Evolutionary conservation across 2,329 filamentous ascomycete genomes (phyloP).

Genomic region (Fusarium sp.): DNA sequence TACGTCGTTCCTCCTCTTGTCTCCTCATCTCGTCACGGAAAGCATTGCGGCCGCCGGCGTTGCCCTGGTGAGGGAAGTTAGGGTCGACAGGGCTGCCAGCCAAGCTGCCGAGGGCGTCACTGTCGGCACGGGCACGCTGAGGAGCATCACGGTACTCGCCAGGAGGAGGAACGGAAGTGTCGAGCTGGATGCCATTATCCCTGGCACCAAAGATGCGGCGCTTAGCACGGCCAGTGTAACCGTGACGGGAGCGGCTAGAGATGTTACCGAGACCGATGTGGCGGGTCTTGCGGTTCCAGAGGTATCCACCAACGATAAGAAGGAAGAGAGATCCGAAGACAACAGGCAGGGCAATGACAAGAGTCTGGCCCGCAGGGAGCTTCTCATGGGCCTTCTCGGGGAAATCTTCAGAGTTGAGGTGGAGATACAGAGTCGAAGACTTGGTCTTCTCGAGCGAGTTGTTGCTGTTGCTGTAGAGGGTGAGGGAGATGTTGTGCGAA

Average conservation of each 20-base stretch:
- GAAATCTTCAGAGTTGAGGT: conserved; percentile 51
- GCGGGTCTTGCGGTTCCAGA: conserved; percentile 68
- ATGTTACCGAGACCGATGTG: conserved; percentile 65
- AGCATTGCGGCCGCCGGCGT: conserved; percentile 55
- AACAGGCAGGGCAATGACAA: conserved; percentile 67
- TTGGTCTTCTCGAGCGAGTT: conserved; percentile 54
- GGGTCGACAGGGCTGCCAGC: conserved; percentile 62
- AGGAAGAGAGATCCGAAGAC: conserved; percentile 63
- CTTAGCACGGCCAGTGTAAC: conserved; percentile 59
- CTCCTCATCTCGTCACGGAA: conserved; percentile 66
- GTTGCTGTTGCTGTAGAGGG: conserved; percentile 57
- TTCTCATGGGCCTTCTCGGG: conserved; percentile 55
- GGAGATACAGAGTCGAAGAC: conserved; percentile 59
- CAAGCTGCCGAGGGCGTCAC: conserved; percentile 64
- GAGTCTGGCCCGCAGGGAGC: conserved; percentile 54
- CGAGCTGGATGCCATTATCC: conserved; percentile 61
- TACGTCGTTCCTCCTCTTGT: conserved; percentile 58
- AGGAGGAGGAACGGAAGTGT: conserved; percentile 52
- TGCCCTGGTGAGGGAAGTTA: conserved; percentile 56
- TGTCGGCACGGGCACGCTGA: conserved; percentile 54
- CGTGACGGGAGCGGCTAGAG: conserved; percentile 61
- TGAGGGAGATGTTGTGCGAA: conserved; percentile 63
- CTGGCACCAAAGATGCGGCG: conserved; percentile 54
- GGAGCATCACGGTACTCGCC: conserved; percentile 56
- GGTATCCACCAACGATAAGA: conserved; percentile 66